A percentile compares a stretch with the other conserved stretches of the same genome.
These are phyloP conservation scores for Volvox reticuliferus DNA, from an alignment of 139 green algal species.

Conservation along the genomic window DNA sequence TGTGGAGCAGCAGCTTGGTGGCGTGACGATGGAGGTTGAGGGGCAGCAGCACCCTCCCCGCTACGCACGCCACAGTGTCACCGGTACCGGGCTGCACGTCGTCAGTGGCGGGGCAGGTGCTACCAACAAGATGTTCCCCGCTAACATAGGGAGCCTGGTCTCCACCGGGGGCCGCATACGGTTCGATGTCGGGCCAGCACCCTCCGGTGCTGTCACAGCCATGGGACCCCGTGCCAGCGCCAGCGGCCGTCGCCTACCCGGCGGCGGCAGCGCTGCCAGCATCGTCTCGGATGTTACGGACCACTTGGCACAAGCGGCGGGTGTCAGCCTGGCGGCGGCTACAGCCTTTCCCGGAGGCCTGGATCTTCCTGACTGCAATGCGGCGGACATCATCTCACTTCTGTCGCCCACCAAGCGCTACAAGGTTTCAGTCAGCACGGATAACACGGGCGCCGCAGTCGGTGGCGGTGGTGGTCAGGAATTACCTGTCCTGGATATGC, in stretches of 20 bases:
- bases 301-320: background rate
- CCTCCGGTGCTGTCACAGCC: too few relatives aligned
- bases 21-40: background rate
- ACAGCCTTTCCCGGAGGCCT: background rate
- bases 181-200: background rate
- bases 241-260: background rate
- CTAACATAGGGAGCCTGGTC: background rate
- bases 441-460: background rate
- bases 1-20: background rate
- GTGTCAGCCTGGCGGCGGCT: background rate
- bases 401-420: constrained; percentile 36
- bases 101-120: background rate
- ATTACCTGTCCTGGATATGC: background rate
- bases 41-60: background rate
- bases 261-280: background rate
- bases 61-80: background rate
- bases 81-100: background rate
- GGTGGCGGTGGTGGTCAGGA: background rate
- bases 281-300: too few relatives aligned
- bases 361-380: background rate
- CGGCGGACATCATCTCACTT: background rate
- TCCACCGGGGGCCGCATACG: background rate
- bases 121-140: background rate
- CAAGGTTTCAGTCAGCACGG: background rate
- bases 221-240: background rate